Base-by-base conservation (phyloP, 345 rosid species). In the Arabis alpina region DNA sequence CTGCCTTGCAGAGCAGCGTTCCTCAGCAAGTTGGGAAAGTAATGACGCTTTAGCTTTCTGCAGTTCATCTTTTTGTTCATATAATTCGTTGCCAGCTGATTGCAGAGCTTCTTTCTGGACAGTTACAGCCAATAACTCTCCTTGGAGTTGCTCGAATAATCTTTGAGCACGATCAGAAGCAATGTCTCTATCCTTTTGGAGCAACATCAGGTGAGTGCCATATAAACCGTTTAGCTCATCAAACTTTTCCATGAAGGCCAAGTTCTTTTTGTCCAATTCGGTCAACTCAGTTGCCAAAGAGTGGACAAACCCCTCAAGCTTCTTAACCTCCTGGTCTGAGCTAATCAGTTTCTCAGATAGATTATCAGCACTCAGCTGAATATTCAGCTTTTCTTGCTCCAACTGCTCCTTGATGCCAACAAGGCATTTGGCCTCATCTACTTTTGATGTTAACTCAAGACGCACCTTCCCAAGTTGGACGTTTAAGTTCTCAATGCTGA, bases 241-340 rank as follows among this genome's bases (percentile, higher is more conserved):
- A 70, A 86, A 84, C 24, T 88, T 84, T 24, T 79, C 75, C 3
- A 5, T 49, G 58, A 85, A 82, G 73, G 23, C 61, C 78, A 79
- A 67, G 66, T 80, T 88, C 70, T 86, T 80, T 62, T 73, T 77
- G 45, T 89, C 91, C 82, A 91, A 44, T 68, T 77, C 87, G 70
- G 51, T 72, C 86, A 94, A 70, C 73, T 86, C 87, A 2, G 77
- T 60, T 45, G 82, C 70, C 68, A 83, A 70, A 45, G 66, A 42
- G 62, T 70, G 83, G 71, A 85, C 76, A 75, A 83, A 83, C 15
- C 73, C 78, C 74, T 86, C 84, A 0, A 91, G 84, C 70, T 76
- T 63, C 77, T 80, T 78, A 8, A 84, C 77, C 76, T 94, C 89
- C 75, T 72, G 71, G 14, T 64, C 73, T 47, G 87, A 84, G 36